phyloP scores from a whole-genome alignment of 345 rosid genomes.

The Leavenworthia alabamica region DNA sequence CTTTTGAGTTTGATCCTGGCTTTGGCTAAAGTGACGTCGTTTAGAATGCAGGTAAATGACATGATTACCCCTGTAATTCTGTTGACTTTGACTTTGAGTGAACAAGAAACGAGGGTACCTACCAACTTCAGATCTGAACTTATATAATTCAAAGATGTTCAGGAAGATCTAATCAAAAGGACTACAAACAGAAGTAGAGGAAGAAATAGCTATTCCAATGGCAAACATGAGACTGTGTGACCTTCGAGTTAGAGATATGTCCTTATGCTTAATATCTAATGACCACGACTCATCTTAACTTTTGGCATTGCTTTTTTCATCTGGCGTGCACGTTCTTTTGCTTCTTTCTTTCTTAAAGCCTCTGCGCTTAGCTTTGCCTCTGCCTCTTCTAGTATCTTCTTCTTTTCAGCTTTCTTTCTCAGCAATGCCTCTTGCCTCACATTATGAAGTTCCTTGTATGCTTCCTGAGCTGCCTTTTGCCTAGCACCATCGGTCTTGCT shows the following conservation, averaged over 20 bases:
- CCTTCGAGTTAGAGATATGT: conserved; percentile 8
- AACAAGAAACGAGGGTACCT: neutral
- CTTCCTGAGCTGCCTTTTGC: conserved; percentile 82
- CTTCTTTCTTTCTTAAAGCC: conserved; percentile 74
- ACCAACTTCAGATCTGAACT: neutral
- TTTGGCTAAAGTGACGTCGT: neutral
- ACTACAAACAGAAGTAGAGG: conserved; percentile 2
- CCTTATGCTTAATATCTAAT: conserved; percentile 31
- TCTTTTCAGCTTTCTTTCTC: conserved; percentile 80
- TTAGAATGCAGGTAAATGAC: too few species aligned
- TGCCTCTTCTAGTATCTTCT: conserved; percentile 71
- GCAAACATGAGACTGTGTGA: neutral
- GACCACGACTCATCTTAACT: conserved; percentile 75
- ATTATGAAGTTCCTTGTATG: conserved; percentile 73
- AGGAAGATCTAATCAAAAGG: neutral
- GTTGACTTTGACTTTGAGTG: neutral
- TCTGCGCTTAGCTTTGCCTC: conserved; percentile 85
- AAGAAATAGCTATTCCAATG: conserved; percentile 10
- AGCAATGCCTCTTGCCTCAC: conserved; percentile 93
- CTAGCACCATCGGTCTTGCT: conserved; percentile 80
- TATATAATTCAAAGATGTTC: conserved; percentile 4
- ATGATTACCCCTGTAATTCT: neutral
- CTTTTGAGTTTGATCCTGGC: neutral
- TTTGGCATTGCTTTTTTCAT: conserved; percentile 72
- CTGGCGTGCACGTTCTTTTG: conserved; percentile 81